Base-by-base conservation (phyloP, 768 basidiomycete species). In the Neoboletus brunneissimus region DNA sequence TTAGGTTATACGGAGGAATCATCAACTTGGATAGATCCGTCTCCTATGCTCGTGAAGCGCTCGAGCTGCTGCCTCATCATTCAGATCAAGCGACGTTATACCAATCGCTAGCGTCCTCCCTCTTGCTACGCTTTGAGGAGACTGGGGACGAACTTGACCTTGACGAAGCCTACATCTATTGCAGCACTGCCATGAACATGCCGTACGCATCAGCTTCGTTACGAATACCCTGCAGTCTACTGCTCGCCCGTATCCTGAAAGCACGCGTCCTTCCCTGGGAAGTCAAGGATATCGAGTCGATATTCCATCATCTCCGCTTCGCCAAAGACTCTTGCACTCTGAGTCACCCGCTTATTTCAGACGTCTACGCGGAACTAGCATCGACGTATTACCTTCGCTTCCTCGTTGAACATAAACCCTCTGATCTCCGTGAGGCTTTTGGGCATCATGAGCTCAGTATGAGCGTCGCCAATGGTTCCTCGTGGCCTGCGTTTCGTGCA, bases 1-100 rank as follows among this genome's bases (percentile, higher is more conserved):
- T 66, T 32, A 41, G 54, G 37, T 42, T 62, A 9, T 63, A 54
- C n/a, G 60, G 69, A 8, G 49, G 44, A 20, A 51, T 50, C 3
- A 35, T 42, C 16, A 66, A 72, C 44, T 62, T 72, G 53, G 54
- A 72, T 25, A 58, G 54, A 38, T 68, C 72, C 6, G 66, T 73
- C n/a, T 58, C 62, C 3, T 62, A 55, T 53, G 62, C 44, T 32
- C 67, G 62, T 9, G 64, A 62, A 37, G 62, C 54, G 7, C 62
- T 72, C 12, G 69, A 67, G 41, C 31, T 72, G 16, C 35, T 64
- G 3, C 52, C 61, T 25, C 31, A 10, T 27, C 58, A 69, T 42
- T n/a, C 50, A 32, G 64, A 66, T 48, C 59, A 53, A 23, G 58
- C 60, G 27, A 18, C 38, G 32, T 45, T 55, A n/a, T 55, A 58